These are phyloP conservation scores for Trichoderma gracile DNA, from an alignment of 2,329 filamentous ascomycete species.

Conservation along the genomic window DNA sequence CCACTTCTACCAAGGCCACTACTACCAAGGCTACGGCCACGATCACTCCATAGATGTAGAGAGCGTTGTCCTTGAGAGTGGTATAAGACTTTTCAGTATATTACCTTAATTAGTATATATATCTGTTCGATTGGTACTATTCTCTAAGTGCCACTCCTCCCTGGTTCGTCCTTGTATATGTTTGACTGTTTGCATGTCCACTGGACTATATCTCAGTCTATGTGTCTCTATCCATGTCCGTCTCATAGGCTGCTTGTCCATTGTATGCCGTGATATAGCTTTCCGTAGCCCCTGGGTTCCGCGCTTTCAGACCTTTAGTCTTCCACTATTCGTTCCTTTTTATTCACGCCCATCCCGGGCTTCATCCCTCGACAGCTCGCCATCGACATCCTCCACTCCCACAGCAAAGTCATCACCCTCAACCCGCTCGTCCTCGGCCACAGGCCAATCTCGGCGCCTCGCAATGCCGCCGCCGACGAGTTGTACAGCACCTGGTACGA, in stretches of 20 bases:
- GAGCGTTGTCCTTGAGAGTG: not conserved
- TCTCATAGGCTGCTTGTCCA: no score
- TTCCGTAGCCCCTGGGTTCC: no score
- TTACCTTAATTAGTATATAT: not conserved
- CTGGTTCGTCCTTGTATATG: no score
- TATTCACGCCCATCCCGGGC: conserved; percentile 68
- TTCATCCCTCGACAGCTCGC: conserved; percentile 72
- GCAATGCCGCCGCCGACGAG: conserved; percentile 67
- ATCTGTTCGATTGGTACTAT: not conserved
- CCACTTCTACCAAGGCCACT: not conserved
- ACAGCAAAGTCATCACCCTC: conserved; percentile 69
- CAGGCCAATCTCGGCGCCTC: conserved; percentile 65
- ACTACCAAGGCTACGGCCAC: not conserved
- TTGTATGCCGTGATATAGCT: no score
- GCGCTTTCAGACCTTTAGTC: no score
- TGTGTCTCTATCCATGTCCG: no score
- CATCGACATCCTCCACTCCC: conserved; percentile 70
- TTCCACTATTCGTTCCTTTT: no score
- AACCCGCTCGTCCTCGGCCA: conserved; percentile 68
- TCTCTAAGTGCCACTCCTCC: no score
- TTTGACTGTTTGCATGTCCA: no score
- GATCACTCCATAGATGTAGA: not conserved
- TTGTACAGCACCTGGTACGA: conserved; percentile 76
- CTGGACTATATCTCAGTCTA: no score
- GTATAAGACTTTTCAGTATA: not conserved